A percentile compares a stretch with the other conserved stretches of the same genome.
Conservation (phyloP, 768 basidiomycete genomes). For the Termitomyces sp. region DNA sequence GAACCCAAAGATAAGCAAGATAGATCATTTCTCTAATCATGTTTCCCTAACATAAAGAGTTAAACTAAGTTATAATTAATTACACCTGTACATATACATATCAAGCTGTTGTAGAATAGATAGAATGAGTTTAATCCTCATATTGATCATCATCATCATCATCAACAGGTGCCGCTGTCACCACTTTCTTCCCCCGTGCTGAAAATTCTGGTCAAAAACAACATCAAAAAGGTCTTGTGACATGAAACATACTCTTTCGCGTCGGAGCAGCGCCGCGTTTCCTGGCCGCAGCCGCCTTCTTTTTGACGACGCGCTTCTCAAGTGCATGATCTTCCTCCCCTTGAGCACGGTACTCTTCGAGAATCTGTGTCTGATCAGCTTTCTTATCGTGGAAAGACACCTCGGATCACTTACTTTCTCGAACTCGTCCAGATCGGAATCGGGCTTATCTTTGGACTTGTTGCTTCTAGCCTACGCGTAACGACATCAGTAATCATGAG, state of each 20-base stretch:
- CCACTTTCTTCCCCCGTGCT: constrained; percentile 12
- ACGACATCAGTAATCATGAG: background rate
- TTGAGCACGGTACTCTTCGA: constrained; percentile 76
- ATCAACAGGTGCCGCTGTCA: constrained; percentile 1
- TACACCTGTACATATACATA: background rate
- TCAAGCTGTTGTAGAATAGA: background rate
- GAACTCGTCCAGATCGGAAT: constrained; percentile 92
- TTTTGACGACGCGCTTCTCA: constrained; percentile 79
- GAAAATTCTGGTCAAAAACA: background rate
- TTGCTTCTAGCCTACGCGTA: constrained; percentile 68
- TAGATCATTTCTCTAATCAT: background rate
- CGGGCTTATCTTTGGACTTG: constrained; percentile 89
- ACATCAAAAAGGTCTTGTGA: background rate
- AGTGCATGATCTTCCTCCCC: constrained; percentile 91
- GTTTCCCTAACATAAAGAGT: background rate
- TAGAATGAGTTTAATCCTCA: constrained; percentile 3
- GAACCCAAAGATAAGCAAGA: background rate
- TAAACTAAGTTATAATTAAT: background rate
- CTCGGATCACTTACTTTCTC: constrained; percentile 51
- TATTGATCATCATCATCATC: constrained; percentile 14
- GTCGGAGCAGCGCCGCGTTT: constrained; percentile 46
- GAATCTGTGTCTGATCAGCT: constrained; percentile 45
- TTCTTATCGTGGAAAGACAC: background rate
- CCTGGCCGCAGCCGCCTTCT: constrained; percentile 73
- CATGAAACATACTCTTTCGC: constrained; percentile 27